These are phyloP conservation scores for Ampelomyces quisqualis DNA, from an alignment of 2,329 filamentous ascomycete species.

Conservation along the genomic window DNA sequence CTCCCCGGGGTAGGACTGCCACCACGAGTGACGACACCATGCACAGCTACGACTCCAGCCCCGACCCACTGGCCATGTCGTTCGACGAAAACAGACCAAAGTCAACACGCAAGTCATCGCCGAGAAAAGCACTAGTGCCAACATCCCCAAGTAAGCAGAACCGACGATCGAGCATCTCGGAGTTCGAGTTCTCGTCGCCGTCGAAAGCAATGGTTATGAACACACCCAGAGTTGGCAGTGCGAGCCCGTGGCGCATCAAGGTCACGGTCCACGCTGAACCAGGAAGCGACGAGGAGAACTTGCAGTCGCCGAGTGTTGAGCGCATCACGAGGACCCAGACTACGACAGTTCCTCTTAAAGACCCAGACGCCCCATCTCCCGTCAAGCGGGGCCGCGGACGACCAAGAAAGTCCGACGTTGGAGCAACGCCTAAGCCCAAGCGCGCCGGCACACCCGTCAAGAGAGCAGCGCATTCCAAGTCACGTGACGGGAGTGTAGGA, in stretches of 20 bases:
- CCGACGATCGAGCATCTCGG: slow-evolving; percentile 17
- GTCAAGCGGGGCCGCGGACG: slow-evolving; percentile 41
- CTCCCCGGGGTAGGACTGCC: slow-evolving; percentile 20
- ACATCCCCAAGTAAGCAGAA: slow-evolving; percentile 38
- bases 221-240: slow-evolving; percentile 41
- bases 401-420: slow-evolving; percentile 40
- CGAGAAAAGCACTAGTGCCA: slow-evolving; percentile 27
- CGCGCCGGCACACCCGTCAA: slow-evolving; percentile 38
- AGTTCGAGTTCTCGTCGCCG: slow-evolving; percentile 38
- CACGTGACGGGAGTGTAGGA: slow-evolving; percentile 19
- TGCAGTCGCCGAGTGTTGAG: slow-evolving; percentile 32
- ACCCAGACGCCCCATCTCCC: slow-evolving; percentile 40
- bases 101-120: slow-evolving; percentile 21
- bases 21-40: slow-evolving; percentile 20
- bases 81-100: slow-evolving; percentile 25
- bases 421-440: slow-evolving; percentile 29
- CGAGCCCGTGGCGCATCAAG: slow-evolving; percentile 52
- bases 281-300: slow-evolving; percentile 36
- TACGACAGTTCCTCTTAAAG: slow-evolving; percentile 47
- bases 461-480: slow-evolving; percentile 27
- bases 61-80: slow-evolving; percentile 40
- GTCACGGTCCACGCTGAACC: slow-evolving; percentile 54
- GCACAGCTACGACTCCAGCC: slow-evolving; percentile 38
- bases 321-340: slow-evolving; percentile 37
- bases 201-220: slow-evolving; percentile 50